Evolutionary conservation across 2,329 filamentous ascomycete species (phyloP).

Genomic region (Geosmithia flava): DNA sequence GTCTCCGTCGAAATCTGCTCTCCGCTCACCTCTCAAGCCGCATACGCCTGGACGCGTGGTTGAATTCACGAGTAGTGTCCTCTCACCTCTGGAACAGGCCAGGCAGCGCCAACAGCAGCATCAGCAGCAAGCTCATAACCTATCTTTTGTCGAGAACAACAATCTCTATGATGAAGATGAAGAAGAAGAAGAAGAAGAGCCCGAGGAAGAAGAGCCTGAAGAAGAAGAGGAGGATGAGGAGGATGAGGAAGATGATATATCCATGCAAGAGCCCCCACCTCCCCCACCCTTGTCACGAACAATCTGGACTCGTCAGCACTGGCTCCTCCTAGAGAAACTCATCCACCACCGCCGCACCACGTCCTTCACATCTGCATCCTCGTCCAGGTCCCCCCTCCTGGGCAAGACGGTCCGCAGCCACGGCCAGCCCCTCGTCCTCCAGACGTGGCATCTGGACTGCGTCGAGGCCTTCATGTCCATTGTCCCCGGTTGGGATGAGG

Average conservation of each 20-base stretch:
- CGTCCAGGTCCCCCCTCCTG: constrained; percentile 11
- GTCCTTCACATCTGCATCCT: constrained; percentile 13
- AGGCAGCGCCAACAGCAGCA: constrained; percentile 16
- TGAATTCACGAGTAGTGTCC: constrained; percentile 39
- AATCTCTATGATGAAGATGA: not conserved
- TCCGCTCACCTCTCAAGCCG: constrained; percentile 44
- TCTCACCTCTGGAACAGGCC: constrained; percentile 31
- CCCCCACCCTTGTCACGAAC: constrained; percentile 23
- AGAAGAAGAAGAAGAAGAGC: constrained; percentile 2
- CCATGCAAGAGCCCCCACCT: constrained; percentile 10
- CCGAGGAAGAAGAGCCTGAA: not conserved
- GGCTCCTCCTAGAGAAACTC: constrained; percentile 38
- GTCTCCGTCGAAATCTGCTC: constrained; percentile 43
- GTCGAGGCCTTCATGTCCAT: constrained; percentile 38
- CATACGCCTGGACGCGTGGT: constrained; percentile 46
- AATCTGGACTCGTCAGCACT: constrained; percentile 37
- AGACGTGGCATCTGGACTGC: constrained; percentile 46
- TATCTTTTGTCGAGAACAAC: constrained; percentile 5
- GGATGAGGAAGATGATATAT: constrained; percentile 7
- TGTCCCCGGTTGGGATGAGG: constrained; percentile 37
- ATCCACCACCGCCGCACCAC: constrained; percentile 33
- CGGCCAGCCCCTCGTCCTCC: constrained; percentile 31
- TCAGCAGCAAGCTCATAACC: not conserved
- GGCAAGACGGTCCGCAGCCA: constrained; percentile 35
- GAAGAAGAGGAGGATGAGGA: constrained; percentile 5